phyloP scores from a whole-genome alignment of 257 asterid genomes.

The Nicotiana benthamiana region DNA sequence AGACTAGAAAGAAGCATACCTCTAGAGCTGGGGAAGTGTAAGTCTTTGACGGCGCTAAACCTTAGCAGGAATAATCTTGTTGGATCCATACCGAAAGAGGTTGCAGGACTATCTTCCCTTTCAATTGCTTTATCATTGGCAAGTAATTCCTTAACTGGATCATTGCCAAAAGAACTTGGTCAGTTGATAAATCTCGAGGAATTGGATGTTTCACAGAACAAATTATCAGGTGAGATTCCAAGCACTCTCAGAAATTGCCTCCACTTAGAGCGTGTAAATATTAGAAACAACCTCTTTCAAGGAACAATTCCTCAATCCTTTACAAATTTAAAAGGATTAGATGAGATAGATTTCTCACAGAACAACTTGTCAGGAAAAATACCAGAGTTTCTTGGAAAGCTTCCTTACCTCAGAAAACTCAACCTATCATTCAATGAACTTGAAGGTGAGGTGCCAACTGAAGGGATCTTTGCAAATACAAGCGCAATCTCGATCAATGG shows the following conservation, averaged over 20 bases:
- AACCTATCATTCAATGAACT: constrained; percentile 34
- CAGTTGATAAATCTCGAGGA: constrained; percentile 7
- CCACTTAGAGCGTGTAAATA: constrained; percentile 10
- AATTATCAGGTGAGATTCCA: constrained; percentile 24
- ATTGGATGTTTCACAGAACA: constrained; percentile 18
- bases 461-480: constrained; percentile 26
- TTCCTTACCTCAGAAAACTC: constrained; percentile 20
- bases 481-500: constrained; percentile 20
- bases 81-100: constrained; percentile 14
- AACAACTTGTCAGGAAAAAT: constrained; percentile 22
- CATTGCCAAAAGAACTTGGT: constrained; percentile 14
- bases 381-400: constrained; percentile 6
- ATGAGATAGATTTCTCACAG: constrained; percentile 8
- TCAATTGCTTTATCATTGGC: constrained; percentile 10
- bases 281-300: background rate
- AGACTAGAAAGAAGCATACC: constrained; percentile 17
- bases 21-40: constrained; percentile 9
- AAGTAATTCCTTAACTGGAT: constrained; percentile 2
- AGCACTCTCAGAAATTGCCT: constrained; percentile 9
- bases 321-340: background rate
- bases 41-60: constrained; percentile 4
- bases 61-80: constrained; percentile 13
- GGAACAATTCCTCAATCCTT: constrained; percentile 24
- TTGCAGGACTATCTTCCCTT: constrained; percentile 9
- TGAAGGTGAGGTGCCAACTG: constrained; percentile 28